Conservation (phyloP, 148 eudicot genomes). For the Simmondsia chinensis region DNA sequence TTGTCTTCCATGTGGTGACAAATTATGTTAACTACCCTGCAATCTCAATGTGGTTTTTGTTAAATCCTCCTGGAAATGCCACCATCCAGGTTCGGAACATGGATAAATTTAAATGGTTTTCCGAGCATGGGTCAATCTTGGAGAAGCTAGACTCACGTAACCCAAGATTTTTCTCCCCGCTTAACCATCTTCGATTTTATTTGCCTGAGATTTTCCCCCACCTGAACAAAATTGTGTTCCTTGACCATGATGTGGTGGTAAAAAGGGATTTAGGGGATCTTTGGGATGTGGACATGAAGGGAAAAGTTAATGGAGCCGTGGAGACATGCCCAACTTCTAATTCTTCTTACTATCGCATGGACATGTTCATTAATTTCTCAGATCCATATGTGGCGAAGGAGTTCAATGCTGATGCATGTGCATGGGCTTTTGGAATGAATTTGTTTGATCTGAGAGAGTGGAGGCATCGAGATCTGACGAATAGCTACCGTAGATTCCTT, state of each 20-base stretch:
- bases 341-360: slow-evolving; percentile 58
- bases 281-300: slow-evolving; percentile 62
- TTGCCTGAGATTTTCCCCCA: slow-evolving; percentile 80
- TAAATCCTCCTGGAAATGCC: slow-evolving; percentile 74
- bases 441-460: slow-evolving; percentile 77
- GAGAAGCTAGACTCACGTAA: slow-evolving; percentile 48
- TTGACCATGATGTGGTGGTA: slow-evolving; percentile 96
- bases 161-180: slow-evolving; percentile 66
- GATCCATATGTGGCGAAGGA: slow-evolving; percentile 52
- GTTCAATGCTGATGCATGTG: slow-evolving; percentile 62
- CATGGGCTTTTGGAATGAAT: slow-evolving; percentile 99
- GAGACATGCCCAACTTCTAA: slow-evolving; percentile 65
- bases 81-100: slow-evolving; percentile 61
- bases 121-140: slow-evolving; percentile 23
- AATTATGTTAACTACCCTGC: slow-evolving; percentile 78
- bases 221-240: slow-evolving; percentile 71
- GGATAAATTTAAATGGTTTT: slow-evolving; percentile 44
- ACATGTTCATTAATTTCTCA: slow-evolving; percentile 66
- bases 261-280: slow-evolving; percentile 69
- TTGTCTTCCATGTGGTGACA: slow-evolving; percentile 82
- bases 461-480: slow-evolving; percentile 64
- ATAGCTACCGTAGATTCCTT: slow-evolving; percentile 53
- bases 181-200: slow-evolving; percentile 89
- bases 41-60: slow-evolving; percentile 89
- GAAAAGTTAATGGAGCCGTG: slow-evolving; percentile 87